Base-by-base conservation (phyloP, 2,329 filamentous ascomycete species). In the Sordariomycetes sp. region DNA sequence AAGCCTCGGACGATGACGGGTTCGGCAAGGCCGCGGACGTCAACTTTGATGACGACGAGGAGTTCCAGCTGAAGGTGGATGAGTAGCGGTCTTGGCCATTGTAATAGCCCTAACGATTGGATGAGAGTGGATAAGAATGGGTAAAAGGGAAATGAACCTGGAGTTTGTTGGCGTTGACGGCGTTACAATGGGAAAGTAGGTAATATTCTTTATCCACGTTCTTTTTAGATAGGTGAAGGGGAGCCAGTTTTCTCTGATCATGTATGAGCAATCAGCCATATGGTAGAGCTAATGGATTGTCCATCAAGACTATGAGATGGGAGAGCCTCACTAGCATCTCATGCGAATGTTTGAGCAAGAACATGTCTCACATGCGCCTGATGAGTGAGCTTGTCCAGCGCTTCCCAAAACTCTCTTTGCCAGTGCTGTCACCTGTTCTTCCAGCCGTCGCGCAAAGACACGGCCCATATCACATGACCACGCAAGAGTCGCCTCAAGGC, bases 31-130 rank as follows among this genome's bases (percentile, higher is more conserved):
- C 71, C 14, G 55, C 65, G 25, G 64, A 72, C 65, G 72, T 63
- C 61, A 67, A 72, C 16, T 76, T 77, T 3, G 72, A 80, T 3
- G 79, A 81, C 20, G 79, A 81, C 20, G 76, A 76, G 7, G 77
- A 80, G 34, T 84, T 85, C 63, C 76, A 84, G 66, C 68, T 86
- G n/a, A 57, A 57, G 48, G 46, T 57, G 46, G 55, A 57, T 16
- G 55, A 57, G 18, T 50, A 22, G 20, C 6, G 46, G n/a, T 11
- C 46, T 24, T 24, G 20, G 14, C 46, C 46, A 50, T 50, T 46
- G 6, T 46, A 22, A 34, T 20, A 28, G 16, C 32, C 25, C 28
- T 57, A 25, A 54, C 20, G 37, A 54, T 16, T 54, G 20, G 28
- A 54, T 54, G 34, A 54, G 6, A 34, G 20, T 50, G 20, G n/a